Conservation (phyloP, 192 early-diverging fungal species). For the Backusella macrospora region DNA sequence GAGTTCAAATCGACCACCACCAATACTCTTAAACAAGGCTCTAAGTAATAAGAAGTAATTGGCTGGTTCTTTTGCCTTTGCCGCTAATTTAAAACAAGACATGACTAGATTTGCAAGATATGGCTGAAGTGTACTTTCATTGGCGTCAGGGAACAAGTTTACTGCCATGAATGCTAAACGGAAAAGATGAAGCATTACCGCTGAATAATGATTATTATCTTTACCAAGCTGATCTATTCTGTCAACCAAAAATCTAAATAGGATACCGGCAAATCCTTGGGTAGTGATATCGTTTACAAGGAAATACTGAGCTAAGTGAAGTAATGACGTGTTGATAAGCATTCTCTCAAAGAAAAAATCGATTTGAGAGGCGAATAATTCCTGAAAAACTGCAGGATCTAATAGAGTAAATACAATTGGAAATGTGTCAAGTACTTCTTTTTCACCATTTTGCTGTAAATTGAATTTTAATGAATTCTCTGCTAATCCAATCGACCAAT, state of each 20-base stretch:
- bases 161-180: slow-evolving; percentile 95
- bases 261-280: slow-evolving; percentile 75
- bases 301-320: slow-evolving; percentile 88
- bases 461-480: slow-evolving; percentile 51
- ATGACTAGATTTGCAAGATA: slow-evolving; percentile 90
- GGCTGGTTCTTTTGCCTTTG: slow-evolving; percentile 81
- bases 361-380: slow-evolving; percentile 90
- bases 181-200: slow-evolving; percentile 87
- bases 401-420: slow-evolving; percentile 79
- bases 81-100: slow-evolving; percentile 81
- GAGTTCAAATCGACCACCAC: slow-evolving; percentile 94
- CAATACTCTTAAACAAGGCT: slow-evolving; percentile 92
- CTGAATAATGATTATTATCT: slow-evolving; percentile 61
- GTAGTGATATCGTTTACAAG: slow-evolving; percentile 76
- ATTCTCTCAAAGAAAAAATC: slow-evolving; percentile 84
- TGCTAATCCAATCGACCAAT: slow-evolving; percentile 30
- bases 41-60: slow-evolving; percentile 95
- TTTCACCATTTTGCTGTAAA: slow-evolving; percentile 80
- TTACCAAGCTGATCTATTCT: slow-evolving; percentile 75
- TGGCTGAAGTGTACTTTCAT: slow-evolving; percentile 90
- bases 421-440: slow-evolving; percentile 92
- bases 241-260: slow-evolving; percentile 79
- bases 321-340: slow-evolving; percentile 74
- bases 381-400: slow-evolving; percentile 91
- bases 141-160: slow-evolving; percentile 85